Percentiles rank a stretch among this genome's conserved stretches.
These are phyloP conservation scores for Thuidium tamariscinum DNA, from an alignment of 225 moss, liverwort and hornwort genomes.

Conservation along the genomic window DNA sequence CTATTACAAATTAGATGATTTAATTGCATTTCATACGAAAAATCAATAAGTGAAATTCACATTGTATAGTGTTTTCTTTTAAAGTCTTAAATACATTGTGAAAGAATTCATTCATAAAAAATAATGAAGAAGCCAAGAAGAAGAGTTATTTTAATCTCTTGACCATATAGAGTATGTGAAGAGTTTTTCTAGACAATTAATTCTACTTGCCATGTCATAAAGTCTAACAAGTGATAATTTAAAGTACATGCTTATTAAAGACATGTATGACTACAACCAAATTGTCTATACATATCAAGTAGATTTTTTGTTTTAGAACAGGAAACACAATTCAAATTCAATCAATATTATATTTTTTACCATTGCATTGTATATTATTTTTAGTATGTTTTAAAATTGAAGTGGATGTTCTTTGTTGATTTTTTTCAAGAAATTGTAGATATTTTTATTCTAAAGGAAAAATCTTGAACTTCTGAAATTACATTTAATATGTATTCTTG, in stretches of 20 bases:
- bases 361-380: too few relatives aligned
- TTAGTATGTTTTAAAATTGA: background rate
- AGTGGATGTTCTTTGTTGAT: background rate
- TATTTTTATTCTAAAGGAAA: background rate
- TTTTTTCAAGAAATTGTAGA: background rate
- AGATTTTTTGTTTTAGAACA: background rate
- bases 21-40: background rate
- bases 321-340: background rate
- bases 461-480: background rate
- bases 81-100: background rate
- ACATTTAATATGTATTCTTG: background rate
- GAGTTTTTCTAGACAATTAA: background rate
- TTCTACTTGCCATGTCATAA: background rate
- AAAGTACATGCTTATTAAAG: background rate
- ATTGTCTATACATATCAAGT: background rate
- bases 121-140: too few relatives aligned
- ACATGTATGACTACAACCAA: background rate
- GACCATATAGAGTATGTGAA: background rate
- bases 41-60: background rate
- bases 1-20: rapidly evolving
- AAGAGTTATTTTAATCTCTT: background rate
- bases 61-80: background rate
- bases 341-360: background rate
- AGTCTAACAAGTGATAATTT: background rate
- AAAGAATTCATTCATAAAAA: background rate